Conservation (phyloP, 106 monocot species). For the Dendrobium huoshanense region DNA sequence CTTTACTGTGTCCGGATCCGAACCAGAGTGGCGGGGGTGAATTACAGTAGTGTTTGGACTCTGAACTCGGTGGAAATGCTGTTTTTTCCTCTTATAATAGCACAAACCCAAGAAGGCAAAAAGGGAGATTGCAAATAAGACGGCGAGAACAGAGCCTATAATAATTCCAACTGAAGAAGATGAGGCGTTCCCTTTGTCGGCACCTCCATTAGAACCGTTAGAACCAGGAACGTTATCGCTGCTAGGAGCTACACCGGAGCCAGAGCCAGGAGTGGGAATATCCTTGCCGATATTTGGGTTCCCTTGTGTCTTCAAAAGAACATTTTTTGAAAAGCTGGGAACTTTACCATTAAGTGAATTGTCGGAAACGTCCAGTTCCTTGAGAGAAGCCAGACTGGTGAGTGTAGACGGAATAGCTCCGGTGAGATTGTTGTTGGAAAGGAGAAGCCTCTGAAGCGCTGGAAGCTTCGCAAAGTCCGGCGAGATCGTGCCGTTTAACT, state of each 20-base stretch:
- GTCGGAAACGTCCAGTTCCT: slow-evolving; percentile 46
- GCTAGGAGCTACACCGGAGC: neutral
- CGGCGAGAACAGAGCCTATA: slow-evolving; percentile 27
- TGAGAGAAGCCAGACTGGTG: slow-evolving; percentile 19
- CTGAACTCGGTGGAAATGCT: slow-evolving; percentile 21
- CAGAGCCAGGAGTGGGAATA: neutral
- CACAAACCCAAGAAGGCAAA: slow-evolving; percentile 20
- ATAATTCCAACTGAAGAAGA: slow-evolving; percentile 21
- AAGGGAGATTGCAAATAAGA: slow-evolving; percentile 8
- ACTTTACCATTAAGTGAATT: slow-evolving; percentile 37
- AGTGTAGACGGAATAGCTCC: slow-evolving; percentile 40
- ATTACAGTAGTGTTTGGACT: slow-evolving; percentile 45
- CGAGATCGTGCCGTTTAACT: slow-evolving; percentile 41
- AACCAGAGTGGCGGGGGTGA: slow-evolving; percentile 32
- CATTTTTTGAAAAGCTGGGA: slow-evolving; percentile 29
- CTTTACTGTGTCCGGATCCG: slow-evolving; percentile 37
- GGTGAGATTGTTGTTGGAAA: slow-evolving; percentile 43
- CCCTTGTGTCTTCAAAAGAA: slow-evolving; percentile 31
- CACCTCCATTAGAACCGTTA: neutral
- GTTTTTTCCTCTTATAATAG: slow-evolving; percentile 28
- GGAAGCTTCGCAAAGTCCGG: slow-evolving; percentile 34
- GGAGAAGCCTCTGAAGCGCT: slow-evolving; percentile 43
- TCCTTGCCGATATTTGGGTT: slow-evolving; percentile 38
- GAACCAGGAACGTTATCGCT: neutral
- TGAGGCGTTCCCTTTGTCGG: slow-evolving; percentile 8